Base-by-base conservation (phyloP, 306 rosid species). In the Oemleria cerasiformis region DNA sequence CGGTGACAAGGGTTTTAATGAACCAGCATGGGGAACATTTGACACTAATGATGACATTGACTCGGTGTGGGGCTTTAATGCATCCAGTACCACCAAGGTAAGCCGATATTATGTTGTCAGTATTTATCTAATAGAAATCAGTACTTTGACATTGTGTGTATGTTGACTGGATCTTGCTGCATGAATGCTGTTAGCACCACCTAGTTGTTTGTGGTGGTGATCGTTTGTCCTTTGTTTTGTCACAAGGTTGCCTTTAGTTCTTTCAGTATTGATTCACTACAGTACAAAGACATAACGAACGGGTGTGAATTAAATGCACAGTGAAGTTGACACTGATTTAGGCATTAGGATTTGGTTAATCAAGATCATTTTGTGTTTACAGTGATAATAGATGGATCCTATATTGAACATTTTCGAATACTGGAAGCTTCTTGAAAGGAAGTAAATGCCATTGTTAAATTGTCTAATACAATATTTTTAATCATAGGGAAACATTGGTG, bases 41-140 rank as follows among this genome's bases (percentile, higher is more conserved):
- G 99, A 92, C 77, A 20, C 84, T 38, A 92, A 92, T 65, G 96
- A 92, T 72, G 97, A 95, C 40, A 17, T 92, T 71, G 96, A 92
- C 81, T 88, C 97, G 4, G 85, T 91, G 44, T 95, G 97, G 99
- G 96, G 90, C 70, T 88, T 95, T 77, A 90, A 85, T 76, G 63
- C 89, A 19, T 77, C 60, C 65, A 82, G 82, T 84, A 67, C 76
- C 59, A 66, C 78, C 43, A 92, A 88, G 92, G 97, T 92, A 71
- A 74, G 82, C 69, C 20, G 25, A 43, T 19, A 61, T 34, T 62
- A 14, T 1, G 23, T 4, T 10, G 4, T 54, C 2, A 1, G 23
- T 30, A 1, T 14, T 15, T 5, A 14, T 34, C 1, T 13, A 13
- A 5, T 51, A 17, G 39, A 50, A 50, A 20, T 51, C 14, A 39